Evolutionary conservation across 2,329 filamentous ascomycete genomes (phyloP), one percentile per base, ranked within the genome.

Genomic region (Myriosclerotinia duriaeana): DNA sequence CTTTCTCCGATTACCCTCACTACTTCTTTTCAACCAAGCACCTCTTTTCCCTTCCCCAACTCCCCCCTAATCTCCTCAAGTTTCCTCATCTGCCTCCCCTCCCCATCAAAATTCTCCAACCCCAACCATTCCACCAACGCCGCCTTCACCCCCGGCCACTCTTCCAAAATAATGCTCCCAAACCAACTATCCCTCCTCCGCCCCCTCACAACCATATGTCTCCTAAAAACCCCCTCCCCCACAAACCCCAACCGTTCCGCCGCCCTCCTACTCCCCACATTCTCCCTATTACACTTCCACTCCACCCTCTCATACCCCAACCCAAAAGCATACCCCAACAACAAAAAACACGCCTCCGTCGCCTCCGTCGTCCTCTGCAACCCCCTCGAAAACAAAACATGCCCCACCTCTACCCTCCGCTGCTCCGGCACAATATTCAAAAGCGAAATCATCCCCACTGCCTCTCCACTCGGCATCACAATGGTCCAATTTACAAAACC

Each of bases 231-330:
- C 0, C 87, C 87, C 74, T 90, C 87, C 70, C 77, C 85, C 0
- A 74, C 74, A 70, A 89, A 89, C 0, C 87, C 87, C 11, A 88
- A 74, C 2, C 87, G 77, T 70, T 77, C 66, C 0, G 87, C 87
- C 0, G 87, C 86, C 5, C 80, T 77, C 17, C 80, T 77, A 54
- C 84, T 87, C 0, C 81, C 78, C 46, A 71, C 77, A 72, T 89
- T 89, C 14, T 86, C 76, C 20, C 79, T 70, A 72, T 89, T 82
- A 64, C 84, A 86, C 71, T 89, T 89, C 87, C 87, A 89, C 74
- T 89, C 86, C 5, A 87, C 81, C 9, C 87, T 78, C 4, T 82
- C 75, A 72, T 85, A 87, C 0, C 82, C 80, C 30, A 88, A 73
- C 2, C 84, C 81, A 70, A 89, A 85, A 0, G 81, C 80, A 65